Evolutionary conservation across 306 rosid species (phyloP).

Genomic region (Cotoneaster glaucophyllus): DNA sequence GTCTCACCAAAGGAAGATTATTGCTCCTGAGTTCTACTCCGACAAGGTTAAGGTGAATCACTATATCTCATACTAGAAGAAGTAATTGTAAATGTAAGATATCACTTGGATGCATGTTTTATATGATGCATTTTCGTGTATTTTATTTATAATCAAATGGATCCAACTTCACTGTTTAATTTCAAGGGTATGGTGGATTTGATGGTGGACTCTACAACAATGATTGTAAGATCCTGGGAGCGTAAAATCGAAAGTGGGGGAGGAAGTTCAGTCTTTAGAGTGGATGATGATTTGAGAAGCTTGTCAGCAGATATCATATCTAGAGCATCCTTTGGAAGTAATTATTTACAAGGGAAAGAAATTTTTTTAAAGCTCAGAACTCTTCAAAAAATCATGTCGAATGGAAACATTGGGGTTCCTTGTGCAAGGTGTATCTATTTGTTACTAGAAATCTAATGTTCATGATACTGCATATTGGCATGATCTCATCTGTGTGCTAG

Average conservation of each 20-base stretch:
- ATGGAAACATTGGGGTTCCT: constrained; percentile 29
- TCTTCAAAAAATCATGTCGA: constrained; percentile 41
- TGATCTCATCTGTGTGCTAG: too few relatives aligned
- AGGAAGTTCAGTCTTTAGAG: constrained; percentile 25
- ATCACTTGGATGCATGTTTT: neutral
- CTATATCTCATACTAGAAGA: neutral
- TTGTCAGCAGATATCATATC: constrained; percentile 51
- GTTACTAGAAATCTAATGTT: neutral
- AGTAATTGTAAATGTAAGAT: neutral
- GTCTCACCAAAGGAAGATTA: constrained; percentile 39
- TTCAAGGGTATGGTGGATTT: constrained; percentile 42
- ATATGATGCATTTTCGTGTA: neutral
- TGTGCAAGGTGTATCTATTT: constrained; percentile 28
- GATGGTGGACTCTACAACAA: constrained; percentile 45
- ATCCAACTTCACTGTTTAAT: neutral
- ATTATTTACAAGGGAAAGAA: constrained; percentile 44
- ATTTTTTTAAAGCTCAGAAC: constrained; percentile 48
- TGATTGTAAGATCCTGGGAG: constrained; percentile 42
- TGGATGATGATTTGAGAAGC: constrained; percentile 42
- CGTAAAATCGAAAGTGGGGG: constrained; percentile 30
- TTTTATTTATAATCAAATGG: neutral
- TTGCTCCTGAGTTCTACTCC: constrained; percentile 35
- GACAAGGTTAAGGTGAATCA: constrained; percentile 34
- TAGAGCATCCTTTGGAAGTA: constrained; percentile 55
- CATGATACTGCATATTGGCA: neutral